Conservation (phyloP, 2,329 filamentous ascomycete species). For the Thielaviopsis musarum region DNA sequence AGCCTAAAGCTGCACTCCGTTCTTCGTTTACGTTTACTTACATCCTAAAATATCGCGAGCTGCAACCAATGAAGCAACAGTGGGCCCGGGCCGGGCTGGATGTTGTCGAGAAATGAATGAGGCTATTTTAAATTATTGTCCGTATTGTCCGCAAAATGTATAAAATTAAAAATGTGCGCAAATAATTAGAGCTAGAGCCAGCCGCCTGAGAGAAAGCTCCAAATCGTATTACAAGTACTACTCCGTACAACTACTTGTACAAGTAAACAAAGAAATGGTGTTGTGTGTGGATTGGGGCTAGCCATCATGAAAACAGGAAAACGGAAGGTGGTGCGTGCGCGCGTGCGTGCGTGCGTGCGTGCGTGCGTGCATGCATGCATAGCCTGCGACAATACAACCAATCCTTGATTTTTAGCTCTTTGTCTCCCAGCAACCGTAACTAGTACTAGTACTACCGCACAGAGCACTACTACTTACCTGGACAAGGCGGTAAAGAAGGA, state of each 20-base stretch:
- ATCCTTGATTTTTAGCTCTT: neutral
- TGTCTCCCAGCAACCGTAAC: neutral
- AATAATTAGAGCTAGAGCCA: neutral
- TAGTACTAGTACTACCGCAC: neutral
- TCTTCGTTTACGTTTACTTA: too few species aligned
- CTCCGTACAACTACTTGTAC: too few species aligned
- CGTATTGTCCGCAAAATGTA: too few species aligned
- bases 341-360: neutral
- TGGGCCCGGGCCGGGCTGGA: neutral
- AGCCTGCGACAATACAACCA: neutral
- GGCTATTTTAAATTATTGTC: neutral
- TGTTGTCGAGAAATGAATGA: neutral
- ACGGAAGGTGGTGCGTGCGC: neutral
- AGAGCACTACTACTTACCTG: too few species aligned
- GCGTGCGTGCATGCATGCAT: neutral
- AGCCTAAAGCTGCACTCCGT: too few species aligned
- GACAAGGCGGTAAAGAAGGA: neutral
- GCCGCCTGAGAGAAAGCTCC: too few species aligned
- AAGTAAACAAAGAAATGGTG: too few species aligned
- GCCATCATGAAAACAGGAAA: neutral
- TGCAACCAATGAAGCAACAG: neutral
- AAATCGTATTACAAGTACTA: too few species aligned
- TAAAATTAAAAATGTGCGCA: neutral
- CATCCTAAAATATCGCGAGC: too few species aligned
- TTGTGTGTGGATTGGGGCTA: too few species aligned